Evolutionary conservation across 2,329 filamentous ascomycete species (phyloP), one percentile per base, ranked within the genome.

Genomic region (Fusarium nematophilum): DNA sequence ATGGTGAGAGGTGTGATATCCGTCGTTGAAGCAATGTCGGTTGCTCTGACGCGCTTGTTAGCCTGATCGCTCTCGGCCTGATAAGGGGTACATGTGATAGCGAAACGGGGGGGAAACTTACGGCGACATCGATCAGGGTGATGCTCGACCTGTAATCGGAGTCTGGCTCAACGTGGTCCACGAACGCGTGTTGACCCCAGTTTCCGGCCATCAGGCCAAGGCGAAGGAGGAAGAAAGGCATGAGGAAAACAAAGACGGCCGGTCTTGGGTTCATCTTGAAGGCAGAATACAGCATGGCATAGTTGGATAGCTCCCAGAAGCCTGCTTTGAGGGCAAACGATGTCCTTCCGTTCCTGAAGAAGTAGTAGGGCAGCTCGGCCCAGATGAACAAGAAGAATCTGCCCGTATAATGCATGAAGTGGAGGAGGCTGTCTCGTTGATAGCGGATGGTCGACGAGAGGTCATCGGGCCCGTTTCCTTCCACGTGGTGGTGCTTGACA

Each of bases 401-500:
- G 3, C 84, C 86, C 15, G 92, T 79, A 66, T 94, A 94, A 65
- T 84, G 82, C n/a, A 88, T 72, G 60, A 94, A 92, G 70, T 92
- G 79, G 59, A 76, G 75, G 2, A 86, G 57, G 48, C 84, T 83
- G 71, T 94, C 91, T 6, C 91, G 84, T 71, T 93, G 89, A 72
- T 91, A 93, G 11, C 88, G 83, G 30, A 94, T 83, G 1, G 91
- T 94, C 0, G 89, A 90, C 1, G 88, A 91, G 1, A 93, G 80
- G 68, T 94, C 91, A 39, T 88, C 83, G 0, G 90, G 90, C 0
- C 91, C 91, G 67, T 94, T 94, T 59, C 86, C 89, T 75, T 93
- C 91, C 50, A 93, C 87, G 64, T 94, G 91, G 70, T 94, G 91
- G 70, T 93, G 90, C 78, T 94, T 94, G 70, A 93, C 90, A 68